Percentiles rank a stretch among this genome's conserved stretches.
phyloP scores from a whole-genome alignment of 2,329 filamentous ascomycete genomes.

The Trichoderma oligosporum region DNA sequence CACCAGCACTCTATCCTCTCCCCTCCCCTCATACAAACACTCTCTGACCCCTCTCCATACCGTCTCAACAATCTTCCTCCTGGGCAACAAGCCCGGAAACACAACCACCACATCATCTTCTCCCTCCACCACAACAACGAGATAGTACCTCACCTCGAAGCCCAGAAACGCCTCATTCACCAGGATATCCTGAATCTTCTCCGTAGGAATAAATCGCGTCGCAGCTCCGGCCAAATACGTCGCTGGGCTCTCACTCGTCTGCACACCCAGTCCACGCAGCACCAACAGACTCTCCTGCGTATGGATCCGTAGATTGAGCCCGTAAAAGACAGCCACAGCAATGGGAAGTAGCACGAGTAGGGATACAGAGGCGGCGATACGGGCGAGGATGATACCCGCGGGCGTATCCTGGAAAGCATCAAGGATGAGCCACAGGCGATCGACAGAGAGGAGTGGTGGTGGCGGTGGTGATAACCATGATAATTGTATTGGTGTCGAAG shows the following conservation, averaged over 20 bases:
- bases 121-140: slow-evolving; percentile 84
- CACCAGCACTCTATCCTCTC: slow-evolving; percentile 31
- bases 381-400: slow-evolving; percentile 31
- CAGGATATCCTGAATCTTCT: slow-evolving; percentile 86
- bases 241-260: slow-evolving; percentile 64
- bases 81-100: slow-evolving; percentile 77
- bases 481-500: background rate
- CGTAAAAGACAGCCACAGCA: slow-evolving; percentile 39
- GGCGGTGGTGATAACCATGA: slow-evolving; percentile 18
- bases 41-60: slow-evolving; percentile 85
- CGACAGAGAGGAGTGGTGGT: slow-evolving; percentile 22
- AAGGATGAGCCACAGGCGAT: slow-evolving; percentile 29
- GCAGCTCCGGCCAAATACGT: slow-evolving; percentile 56
- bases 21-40: slow-evolving; percentile 65
- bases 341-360: slow-evolving; percentile 39
- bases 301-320: slow-evolving; percentile 46
- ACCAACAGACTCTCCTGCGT: slow-evolving; percentile 81
- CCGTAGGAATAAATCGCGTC: slow-evolving; percentile 75
- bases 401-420: slow-evolving; percentile 31
- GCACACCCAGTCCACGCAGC: slow-evolving; percentile 82
- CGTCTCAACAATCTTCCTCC: slow-evolving; percentile 70
- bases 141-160: slow-evolving; percentile 85
- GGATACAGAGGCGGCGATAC: slow-evolving; percentile 36
- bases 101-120: slow-evolving; percentile 91
- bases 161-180: slow-evolving; percentile 93